Base-by-base conservation (phyloP, 257 asterid species). In the Leptodermis oblonga region DNA sequence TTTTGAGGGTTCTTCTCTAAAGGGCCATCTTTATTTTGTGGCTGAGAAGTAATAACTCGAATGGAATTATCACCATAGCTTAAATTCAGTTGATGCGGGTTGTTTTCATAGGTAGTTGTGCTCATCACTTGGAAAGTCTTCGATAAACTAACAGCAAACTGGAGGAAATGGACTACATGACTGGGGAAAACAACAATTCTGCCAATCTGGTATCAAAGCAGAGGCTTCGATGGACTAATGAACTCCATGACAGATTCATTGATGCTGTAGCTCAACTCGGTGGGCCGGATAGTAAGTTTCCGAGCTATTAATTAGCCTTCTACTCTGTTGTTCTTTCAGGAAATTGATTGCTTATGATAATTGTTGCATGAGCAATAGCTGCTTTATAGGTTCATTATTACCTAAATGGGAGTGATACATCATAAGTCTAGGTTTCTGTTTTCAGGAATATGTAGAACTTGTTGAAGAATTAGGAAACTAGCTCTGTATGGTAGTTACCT, bases 201-300 rank as follows among this genome's bases (percentile, higher is more conserved):
- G 70, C 86, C 31, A 87, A 72, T 82, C 76, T 88, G 72, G 88
- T 95, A n/a, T 90, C 97, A 48, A 93, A 86, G 84, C 96, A 93
- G 70, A 87, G 98, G 71, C 91, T 93, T 61, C 97, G 98, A 25
- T 93, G 97, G 98, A 93, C 98, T 54, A 88, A 90, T 41, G 96
- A 93, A 78, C 98, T 93, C 70, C 98, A 93, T 61, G 97, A 88
- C 58, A 87, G 95, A 65, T 93, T 93, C 70, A 86, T 90, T 76
- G 98, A 93, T 79, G 90, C 98, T 65, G 98, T 93, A 34, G 97
- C 97, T 10, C 97, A 93, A 73, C 98, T 93, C 76, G 98, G 97
- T 74, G 98, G 98, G 56, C 98, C 98, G 31, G 98, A 90, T 73
- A 80, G 98, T 93, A 78, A 88, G 97, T 85, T 73, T 43, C 42